phyloP scores from a whole-genome alignment of 768 basidiomycete species.

The Phylloporus arenicola region DNA sequence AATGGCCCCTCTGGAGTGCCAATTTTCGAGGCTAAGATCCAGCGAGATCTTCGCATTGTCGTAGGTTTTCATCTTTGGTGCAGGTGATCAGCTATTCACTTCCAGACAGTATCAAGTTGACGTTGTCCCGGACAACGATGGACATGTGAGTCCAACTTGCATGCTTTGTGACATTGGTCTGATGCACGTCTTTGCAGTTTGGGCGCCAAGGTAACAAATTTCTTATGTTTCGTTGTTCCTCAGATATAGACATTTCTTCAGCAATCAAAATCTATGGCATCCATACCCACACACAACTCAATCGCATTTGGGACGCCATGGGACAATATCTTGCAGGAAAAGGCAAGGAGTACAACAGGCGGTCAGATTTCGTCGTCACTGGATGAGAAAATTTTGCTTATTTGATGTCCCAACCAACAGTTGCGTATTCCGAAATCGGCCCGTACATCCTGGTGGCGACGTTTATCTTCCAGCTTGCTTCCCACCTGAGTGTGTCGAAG shows the following conservation, averaged over 20 bases:
- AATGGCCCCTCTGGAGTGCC: slow-evolving; percentile 46
- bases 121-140: slow-evolving; percentile 37
- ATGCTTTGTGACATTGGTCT: not conserved
- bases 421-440: slow-evolving; percentile 41
- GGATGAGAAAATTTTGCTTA: not conserved
- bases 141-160: slow-evolving; percentile 18
- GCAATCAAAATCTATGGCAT: slow-evolving; percentile 48
- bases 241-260: slow-evolving; percentile 9
- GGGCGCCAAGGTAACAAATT: slow-evolving; percentile 30
- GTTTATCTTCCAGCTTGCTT: slow-evolving; percentile 52
- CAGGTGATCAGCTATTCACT: not conserved
- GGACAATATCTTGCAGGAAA: slow-evolving; percentile 37
- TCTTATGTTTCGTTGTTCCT: not conserved
- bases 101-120: slow-evolving; percentile 44
- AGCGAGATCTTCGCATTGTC: slow-evolving; percentile 44
- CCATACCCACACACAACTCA: slow-evolving; percentile 45
- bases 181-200: slow-evolving; percentile 23
- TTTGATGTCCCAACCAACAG: slow-evolving; percentile 23
- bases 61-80: slow-evolving; percentile 28
- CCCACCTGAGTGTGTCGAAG: slow-evolving; percentile 32
- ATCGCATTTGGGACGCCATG: slow-evolving; percentile 45
- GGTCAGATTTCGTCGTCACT: slow-evolving; percentile 31
- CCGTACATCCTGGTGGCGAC: slow-evolving; percentile 33
- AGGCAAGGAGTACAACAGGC: slow-evolving; percentile 48
- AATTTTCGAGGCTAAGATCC: slow-evolving; percentile 67